These are phyloP conservation scores for Pseudocercospora crystallina DNA, from an alignment of 2,329 filamentous ascomycete species.

Conservation along the genomic window DNA sequence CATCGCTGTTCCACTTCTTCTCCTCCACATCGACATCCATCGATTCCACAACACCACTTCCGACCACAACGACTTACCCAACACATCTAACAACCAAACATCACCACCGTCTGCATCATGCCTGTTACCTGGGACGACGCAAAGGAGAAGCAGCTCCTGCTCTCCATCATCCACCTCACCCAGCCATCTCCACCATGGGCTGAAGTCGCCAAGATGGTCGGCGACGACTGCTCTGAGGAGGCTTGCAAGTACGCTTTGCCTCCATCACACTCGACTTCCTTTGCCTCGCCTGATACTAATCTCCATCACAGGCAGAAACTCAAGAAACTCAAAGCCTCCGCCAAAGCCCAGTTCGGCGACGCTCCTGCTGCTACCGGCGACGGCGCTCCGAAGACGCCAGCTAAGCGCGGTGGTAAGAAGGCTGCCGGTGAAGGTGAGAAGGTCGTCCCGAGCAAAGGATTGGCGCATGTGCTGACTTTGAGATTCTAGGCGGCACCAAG, in stretches of 20 bases:
- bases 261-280: background rate
- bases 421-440: too few species aligned
- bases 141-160: conserved; percentile 14
- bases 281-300: background rate
- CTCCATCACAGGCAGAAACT: conserved; percentile 4
- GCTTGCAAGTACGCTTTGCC: conserved; percentile 2
- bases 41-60: background rate
- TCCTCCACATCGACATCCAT: background rate
- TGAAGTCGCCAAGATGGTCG: conserved; percentile 7
- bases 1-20: background rate
- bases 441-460: too few species aligned
- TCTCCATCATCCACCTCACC: conserved; percentile 10
- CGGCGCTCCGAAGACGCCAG: conserved; percentile 2
- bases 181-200: conserved; percentile 19
- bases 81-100: background rate
- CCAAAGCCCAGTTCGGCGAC: conserved; percentile 5
- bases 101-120: background rate
- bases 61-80: background rate
- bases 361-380: background rate
- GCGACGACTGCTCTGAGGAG: conserved; percentile 4
- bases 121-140: conserved; percentile 15
- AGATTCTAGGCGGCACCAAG: too few species aligned
- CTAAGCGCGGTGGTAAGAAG: conserved; percentile 6
- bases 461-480: too few species aligned
- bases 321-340: conserved; percentile 3